Evolutionary conservation across 2,329 filamentous ascomycete genomes (phyloP), one percentile per base, ranked within the genome.

Genomic region (Epicoccum sorghinum): DNA sequence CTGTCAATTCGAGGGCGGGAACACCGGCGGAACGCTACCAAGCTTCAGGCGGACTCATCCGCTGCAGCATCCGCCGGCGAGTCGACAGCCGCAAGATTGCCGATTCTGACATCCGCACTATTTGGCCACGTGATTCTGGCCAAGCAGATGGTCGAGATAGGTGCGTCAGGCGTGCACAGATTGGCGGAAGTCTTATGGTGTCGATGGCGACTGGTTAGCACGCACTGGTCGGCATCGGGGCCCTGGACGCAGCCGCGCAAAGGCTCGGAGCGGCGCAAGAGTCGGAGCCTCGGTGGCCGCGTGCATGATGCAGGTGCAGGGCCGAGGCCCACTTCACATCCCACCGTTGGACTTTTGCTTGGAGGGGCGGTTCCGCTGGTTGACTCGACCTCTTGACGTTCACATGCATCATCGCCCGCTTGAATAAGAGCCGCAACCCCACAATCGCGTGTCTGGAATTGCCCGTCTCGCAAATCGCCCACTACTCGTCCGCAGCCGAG

Each of bases 321-420:
- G 52, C 52, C 52, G 39, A 33, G 52, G 52, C 46, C 41, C 46
- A 55, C 46, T 41, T n/a, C 22, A 18, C 18, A 45, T 49, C 35
- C 51, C 45, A 49, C 40, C 39, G 5, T 18, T 44, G 45, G 51
- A 48, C 45, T 54, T 54, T 54, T 54, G 52, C 52, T 37, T 48
- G 46, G 52, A 55, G 46, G 52, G 52, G 46, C 46, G 46, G 52
- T 37, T 36, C 46, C 52, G 51, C 46, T 41, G 36, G 36, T 46
- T 50, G 52, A 50, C 45, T 54, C 46, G 46, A 50, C 29, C 24
- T 41, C 36, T 49, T 25, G 41, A 46, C 46, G 7, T 49, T 46
- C 36, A 55, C 46, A 42, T 49, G 52, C 36, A 25, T 29, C 32
- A 6, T 42, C 13, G 13, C 8, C 22, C 4, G 14, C n/a, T 42